A percentile compares a stretch with the other conserved stretches of the same genome.
phyloP scores from a whole-genome alignment of 164 flowering plant genomes.

The Litsea cubeba region DNA sequence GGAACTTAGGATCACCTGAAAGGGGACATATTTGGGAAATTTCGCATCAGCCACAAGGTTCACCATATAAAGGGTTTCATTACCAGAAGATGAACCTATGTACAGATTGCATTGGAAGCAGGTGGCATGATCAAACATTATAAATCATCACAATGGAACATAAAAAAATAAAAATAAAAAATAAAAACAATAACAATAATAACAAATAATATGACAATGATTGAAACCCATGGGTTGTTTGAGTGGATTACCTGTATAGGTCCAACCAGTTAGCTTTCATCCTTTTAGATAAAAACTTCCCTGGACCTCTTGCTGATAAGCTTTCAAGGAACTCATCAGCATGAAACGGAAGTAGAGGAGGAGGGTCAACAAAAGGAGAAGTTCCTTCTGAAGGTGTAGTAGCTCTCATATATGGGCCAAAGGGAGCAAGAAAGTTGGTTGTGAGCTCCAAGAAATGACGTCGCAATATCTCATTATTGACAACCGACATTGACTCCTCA shows the following conservation, averaged over 20 bases:
- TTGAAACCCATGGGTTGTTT: neutral
- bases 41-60: neutral
- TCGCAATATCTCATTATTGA: slow-evolving; percentile 92
- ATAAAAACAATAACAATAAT: too few relatives aligned
- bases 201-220: neutral
- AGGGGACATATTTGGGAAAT: neutral
- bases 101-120: neutral
- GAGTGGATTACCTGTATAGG: slow-evolving; percentile 65
- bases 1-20: neutral
- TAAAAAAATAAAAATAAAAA: too few relatives aligned
- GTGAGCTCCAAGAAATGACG: slow-evolving; percentile 98
- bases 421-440: slow-evolving; percentile 93
- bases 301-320: slow-evolving; percentile 90
- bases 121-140: neutral
- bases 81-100: neutral
- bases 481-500: slow-evolving; percentile 98
- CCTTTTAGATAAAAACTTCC: slow-evolving; percentile 84
- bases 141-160: neutral
- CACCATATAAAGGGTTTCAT: neutral
- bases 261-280: slow-evolving; percentile 97
- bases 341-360: slow-evolving; percentile 68
- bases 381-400: slow-evolving; percentile 82
- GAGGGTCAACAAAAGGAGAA: slow-evolving; percentile 88
- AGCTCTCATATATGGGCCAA: slow-evolving; percentile 85
- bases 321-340: slow-evolving; percentile 68